These are phyloP conservation scores for Annulohypoxylon maeteangense DNA, from an alignment of 495 filamentous ascomycete species.

Conservation along the genomic window DNA sequence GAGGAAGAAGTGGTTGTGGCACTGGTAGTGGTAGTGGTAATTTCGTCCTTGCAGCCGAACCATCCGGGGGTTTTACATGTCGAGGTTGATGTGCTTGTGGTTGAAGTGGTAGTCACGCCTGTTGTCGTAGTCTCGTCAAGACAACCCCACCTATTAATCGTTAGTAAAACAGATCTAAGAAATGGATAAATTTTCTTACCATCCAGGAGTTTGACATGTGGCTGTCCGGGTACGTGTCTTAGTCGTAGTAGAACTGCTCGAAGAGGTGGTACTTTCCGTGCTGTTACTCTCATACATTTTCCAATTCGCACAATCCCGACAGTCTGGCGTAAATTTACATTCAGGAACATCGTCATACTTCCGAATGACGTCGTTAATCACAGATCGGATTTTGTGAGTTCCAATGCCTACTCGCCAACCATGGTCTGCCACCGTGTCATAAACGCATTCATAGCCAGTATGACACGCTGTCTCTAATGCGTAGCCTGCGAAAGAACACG, in stretches of 20 bases:
- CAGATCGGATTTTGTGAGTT: conserved; percentile 84
- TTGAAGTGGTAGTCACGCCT: conserved; percentile 55
- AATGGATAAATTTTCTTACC: conserved; percentile 48
- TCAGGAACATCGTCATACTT: conserved; percentile 80
- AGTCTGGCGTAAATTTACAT: conserved; percentile 77
- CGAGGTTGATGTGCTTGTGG: conserved; percentile 54
- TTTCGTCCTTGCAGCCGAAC: conserved; percentile 73
- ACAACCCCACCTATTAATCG: conserved; percentile 66
- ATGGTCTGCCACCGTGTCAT: conserved; percentile 89
- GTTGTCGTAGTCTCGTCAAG: conserved; percentile 68
- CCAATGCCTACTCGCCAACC: conserved; percentile 88
- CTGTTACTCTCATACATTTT: conserved; percentile 93
- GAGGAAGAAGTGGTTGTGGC: conserved; percentile 59
- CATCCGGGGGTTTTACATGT: conserved; percentile 71
- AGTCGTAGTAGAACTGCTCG: conserved; percentile 62
- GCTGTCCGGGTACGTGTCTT: conserved; percentile 77
- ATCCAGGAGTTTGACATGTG: conserved; percentile 90
- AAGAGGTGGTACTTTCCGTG: conserved; percentile 75
- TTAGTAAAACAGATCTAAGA: conserved; percentile 12
- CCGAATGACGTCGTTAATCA: conserved; percentile 86
- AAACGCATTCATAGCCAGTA: conserved; percentile 85
- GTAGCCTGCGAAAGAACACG: conserved; percentile 92
- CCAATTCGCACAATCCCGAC: conserved; percentile 91
- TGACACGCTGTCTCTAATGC: conserved; percentile 93
- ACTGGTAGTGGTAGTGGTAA: conserved; percentile 63